Evolutionary conservation across 306 rosid species (phyloP), one percentile per base, ranked within the genome.

Genomic region (Begonia masoniana): DNA sequence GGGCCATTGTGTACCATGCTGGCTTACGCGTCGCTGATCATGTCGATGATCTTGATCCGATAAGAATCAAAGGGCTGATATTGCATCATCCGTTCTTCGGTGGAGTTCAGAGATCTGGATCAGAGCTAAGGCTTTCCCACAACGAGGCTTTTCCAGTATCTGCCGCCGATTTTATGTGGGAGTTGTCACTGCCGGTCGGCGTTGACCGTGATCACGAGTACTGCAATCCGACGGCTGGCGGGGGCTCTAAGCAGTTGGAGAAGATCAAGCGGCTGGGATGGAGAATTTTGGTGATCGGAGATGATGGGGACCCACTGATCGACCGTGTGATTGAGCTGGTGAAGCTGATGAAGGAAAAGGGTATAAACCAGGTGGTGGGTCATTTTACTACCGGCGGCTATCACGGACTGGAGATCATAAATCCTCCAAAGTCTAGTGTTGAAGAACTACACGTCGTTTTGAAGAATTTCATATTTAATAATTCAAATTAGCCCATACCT

Each of bases 31-130:
- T 16, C 10, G 53, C 39, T 43, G 3, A n/a, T 1, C 0, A 55
- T 63, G 0, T 0, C 10, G 53, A 50, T 0, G 14, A 76, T 0
- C 19, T 83, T 12, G 45, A 56, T 46, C 87, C 93, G 1, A 6
- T 86, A 50, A 67, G 52, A n/a, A 71, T 87, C 17, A 10, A 45
- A 0, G 96, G 94, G 4, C 13, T 83, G 2, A 56, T 83, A 0
- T 54, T 87, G 87, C 78, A 87, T 53, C 96, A 87, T 36, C 89
- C 96, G 1, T 77, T 83, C 88, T 70, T 80, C 15, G 79, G 84
- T 0, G 94, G 89, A 5, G 60, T 54, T 15, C 71, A 68, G 15
- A 74, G 96, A 49, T 69, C 68, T 0, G 2, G n/a, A 0, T 87
- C 96, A 0, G 93, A 87, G 75, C 67, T 82, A 2, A 52, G 31